phyloP scores from a whole-genome alignment of 805 yeast species.

The Grigorovia transvaalensis region DNA sequence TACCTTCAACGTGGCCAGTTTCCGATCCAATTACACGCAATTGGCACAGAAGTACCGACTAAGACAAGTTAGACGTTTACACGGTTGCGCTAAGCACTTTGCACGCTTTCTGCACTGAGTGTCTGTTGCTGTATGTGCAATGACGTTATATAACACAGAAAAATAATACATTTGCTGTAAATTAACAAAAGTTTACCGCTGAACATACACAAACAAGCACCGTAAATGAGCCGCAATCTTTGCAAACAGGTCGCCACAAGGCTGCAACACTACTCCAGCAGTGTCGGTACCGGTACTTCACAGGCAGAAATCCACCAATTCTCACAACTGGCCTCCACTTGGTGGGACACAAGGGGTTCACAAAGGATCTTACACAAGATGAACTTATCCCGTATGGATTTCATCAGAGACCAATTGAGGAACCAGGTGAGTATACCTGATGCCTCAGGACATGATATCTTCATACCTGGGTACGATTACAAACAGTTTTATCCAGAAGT shows the following conservation, averaged over 20 bases:
- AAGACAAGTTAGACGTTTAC: neutral
- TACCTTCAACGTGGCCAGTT: neutral
- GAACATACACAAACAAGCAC: no score
- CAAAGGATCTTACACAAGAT: slow-evolving; percentile 90
- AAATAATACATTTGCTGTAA: no score
- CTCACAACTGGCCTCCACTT: slow-evolving; percentile 76
- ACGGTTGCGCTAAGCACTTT: neutral
- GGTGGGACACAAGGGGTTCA: slow-evolving; percentile 97
- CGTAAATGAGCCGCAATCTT: no score
- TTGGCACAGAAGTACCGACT: neutral
- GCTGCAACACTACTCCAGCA: neutral
- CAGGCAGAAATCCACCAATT: slow-evolving; percentile 70
- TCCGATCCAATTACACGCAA: neutral
- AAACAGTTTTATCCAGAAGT: slow-evolving; percentile 52
- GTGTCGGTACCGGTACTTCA: slow-evolving; percentile 12
- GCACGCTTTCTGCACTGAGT: neutral
- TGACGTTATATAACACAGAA: no score
- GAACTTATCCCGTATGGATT: slow-evolving; percentile 86
- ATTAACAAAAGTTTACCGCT: no score
- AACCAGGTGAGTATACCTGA: slow-evolving; percentile 17
- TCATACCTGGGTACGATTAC: slow-evolving; percentile 66
- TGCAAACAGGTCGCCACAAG: neutral
- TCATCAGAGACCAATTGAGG: slow-evolving; percentile 53
- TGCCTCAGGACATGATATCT: slow-evolving; percentile 30
- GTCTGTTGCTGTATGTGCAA: neutral